Conservation (phyloP, 2,329 filamentous ascomycete species). For the Fusarium sp. region DNA sequence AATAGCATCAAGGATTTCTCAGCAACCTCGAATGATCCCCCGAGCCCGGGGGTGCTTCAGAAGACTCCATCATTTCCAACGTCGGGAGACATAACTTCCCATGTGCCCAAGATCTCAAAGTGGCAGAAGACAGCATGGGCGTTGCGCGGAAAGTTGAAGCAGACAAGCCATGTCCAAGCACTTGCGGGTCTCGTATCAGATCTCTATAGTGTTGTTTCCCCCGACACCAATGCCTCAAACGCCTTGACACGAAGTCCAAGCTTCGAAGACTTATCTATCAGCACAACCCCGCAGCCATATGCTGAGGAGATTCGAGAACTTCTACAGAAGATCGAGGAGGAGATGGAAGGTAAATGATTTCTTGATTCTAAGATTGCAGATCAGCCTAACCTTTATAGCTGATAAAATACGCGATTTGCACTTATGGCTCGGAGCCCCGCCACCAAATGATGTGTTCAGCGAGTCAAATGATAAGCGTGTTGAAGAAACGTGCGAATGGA, state of each 20-base stretch:
- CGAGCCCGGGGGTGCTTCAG: accelerated
- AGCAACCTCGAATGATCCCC: accelerated
- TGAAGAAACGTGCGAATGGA: background rate
- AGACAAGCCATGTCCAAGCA: background rate
- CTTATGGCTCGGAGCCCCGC: accelerated
- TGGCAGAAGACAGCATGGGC: background rate
- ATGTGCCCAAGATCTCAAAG: accelerated
- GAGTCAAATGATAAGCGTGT: background rate
- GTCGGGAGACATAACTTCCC: accelerated
- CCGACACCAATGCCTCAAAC: accelerated
- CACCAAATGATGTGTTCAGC: background rate
- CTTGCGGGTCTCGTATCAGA: background rate
- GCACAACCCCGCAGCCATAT: background rate
- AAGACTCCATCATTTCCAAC: accelerated
- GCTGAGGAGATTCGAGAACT: background rate
- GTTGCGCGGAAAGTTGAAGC: background rate
- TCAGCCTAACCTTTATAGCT: accelerated
- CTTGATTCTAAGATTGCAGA: accelerated
- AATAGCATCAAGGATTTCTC: background rate
- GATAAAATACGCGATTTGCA: background rate
- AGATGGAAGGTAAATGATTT: background rate
- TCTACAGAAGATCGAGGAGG: background rate
- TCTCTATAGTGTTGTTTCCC: background rate
- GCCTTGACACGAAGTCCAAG: background rate
- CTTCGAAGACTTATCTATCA: no score